Conservation (phyloP, 495 filamentous ascomycete species). For the Recurvomyces mirabilis region DNA sequence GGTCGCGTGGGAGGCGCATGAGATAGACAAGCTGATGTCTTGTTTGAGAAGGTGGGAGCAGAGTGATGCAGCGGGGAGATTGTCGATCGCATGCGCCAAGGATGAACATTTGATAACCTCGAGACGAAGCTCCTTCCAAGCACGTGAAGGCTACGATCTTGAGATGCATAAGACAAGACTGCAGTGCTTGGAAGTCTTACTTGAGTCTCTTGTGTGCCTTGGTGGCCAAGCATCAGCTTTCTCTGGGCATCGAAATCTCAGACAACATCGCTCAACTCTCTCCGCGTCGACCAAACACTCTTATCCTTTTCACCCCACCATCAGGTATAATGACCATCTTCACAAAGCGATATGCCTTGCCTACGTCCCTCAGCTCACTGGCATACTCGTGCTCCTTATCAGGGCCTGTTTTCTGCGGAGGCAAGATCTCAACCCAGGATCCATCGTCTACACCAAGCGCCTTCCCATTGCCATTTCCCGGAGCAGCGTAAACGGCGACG, state of each 20-base stretch:
- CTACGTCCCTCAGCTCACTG: slow-evolving; percentile 35
- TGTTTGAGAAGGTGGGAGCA: neutral
- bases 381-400: slow-evolving; percentile 69
- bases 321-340: slow-evolving; percentile 89
- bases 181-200: no score
- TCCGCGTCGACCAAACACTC: slow-evolving; percentile 61
- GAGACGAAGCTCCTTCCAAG: no score
- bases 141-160: no score
- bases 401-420: slow-evolving; percentile 57
- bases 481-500: slow-evolving; percentile 57
- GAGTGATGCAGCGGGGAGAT: neutral
- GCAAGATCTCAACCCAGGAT: slow-evolving; percentile 60
- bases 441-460: slow-evolving; percentile 45
- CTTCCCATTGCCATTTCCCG: slow-evolving; percentile 38
- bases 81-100: no score
- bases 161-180: no score
- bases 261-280: no score
- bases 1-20: slow-evolving; percentile 2
- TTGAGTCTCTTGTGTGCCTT: no score
- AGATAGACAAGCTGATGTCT: neutral
- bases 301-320: slow-evolving; percentile 78
- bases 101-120: no score
- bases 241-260: no score
- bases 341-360: slow-evolving; percentile 57
- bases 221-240: no score